These are phyloP conservation scores for Blepharisma japonicum DNA, from an alignment of 73 alveolate genomes.

Conservation along the genomic window DNA sequence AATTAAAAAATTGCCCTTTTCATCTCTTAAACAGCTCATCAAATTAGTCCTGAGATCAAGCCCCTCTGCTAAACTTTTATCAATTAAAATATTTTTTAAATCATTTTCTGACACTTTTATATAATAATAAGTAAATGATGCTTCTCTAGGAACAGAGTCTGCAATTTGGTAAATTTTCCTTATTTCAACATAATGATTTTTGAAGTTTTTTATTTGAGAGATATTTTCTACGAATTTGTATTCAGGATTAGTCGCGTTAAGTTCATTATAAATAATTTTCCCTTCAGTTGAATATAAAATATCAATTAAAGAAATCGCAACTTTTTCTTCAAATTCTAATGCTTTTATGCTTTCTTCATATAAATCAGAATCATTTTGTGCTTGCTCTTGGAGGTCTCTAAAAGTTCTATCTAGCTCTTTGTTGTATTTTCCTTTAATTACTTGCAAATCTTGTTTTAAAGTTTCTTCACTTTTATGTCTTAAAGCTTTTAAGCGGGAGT, in stretches of 20 bases:
- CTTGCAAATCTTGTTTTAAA: slow-evolving; percentile 32
- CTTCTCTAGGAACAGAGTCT: not conserved
- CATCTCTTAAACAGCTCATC: slow-evolving; percentile 5
- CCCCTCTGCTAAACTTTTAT: not conserved
- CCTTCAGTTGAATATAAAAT: slow-evolving; percentile 57
- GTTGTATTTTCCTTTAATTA: slow-evolving; percentile 34
- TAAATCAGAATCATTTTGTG: not conserved
- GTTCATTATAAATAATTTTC: slow-evolving; percentile 46
- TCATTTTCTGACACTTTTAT: slow-evolving; percentile 5
- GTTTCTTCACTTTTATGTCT: slow-evolving; percentile 51
- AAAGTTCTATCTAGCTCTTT: slow-evolving; percentile 33
- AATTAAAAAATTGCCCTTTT: slow-evolving; percentile 25
- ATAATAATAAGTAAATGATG: not conserved
- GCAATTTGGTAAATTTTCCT: slow-evolving; percentile 24
- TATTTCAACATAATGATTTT: not conserved
- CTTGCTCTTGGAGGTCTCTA: slow-evolving; percentile 26
- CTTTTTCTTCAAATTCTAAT: slow-evolving; percentile 57
- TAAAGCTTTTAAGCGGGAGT: slow-evolving; percentile 37
- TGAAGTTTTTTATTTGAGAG: not conserved
- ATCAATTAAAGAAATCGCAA: slow-evolving; percentile 46
- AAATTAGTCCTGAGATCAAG: not conserved
- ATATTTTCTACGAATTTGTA: slow-evolving; percentile 36
- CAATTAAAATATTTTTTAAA: not conserved
- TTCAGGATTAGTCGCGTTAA: slow-evolving; percentile 36
- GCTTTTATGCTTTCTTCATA: slow-evolving; percentile 36